Base-by-base conservation (phyloP, 192 early-diverging fungal genomes). In the Dispira simplex region DNA sequence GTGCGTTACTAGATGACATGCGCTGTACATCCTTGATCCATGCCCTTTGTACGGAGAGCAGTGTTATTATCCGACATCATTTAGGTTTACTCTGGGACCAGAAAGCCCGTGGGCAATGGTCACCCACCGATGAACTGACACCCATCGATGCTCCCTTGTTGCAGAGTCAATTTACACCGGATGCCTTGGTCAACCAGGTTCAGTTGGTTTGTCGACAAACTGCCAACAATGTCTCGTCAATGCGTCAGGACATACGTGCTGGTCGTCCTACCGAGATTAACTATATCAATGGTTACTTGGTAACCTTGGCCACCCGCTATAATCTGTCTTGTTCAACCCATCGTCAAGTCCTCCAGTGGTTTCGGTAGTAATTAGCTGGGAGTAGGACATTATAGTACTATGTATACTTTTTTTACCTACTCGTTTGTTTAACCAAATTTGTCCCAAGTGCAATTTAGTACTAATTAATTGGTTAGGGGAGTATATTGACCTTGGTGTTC, bases 251-350 rank as follows among this genome's bases (percentile, higher is more conserved):
- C 14, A 64, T 79, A 0, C 21, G 39, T 2, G 56, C 68, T 27
- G 74, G 76, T 43, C 57, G 67, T 11, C 72, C 65, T 46, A 83
- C 80, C 0, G 66, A 81, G 63, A 69, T 77, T 43, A 78, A 79
- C 52, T 83, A 76, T 67, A 74, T 81, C 65, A 81, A 77, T 57
- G 82, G 82, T 8, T 79, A 78, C 52, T 48, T 85, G 26, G 73
- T 79, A 12, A 67, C 70, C 5, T 62, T 74, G 43, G 83, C 73
- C 46, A 60, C 71, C 45, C 63, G 70, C 53, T 72, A 78, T 32
- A 67, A 71, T n/a, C 67, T 83, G 11, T 65, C 76, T 18, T 25
- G 26, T 26, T 39, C 56, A 53, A 53, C 51, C 21, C 51, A 53
- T 26, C 51, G 32, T 6, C 32, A 39, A 39, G 6, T 39, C 32